These are phyloP conservation scores for Fraxinus ornus DNA, from an alignment of 305 asterid genomes.

Conservation along the genomic window DNA sequence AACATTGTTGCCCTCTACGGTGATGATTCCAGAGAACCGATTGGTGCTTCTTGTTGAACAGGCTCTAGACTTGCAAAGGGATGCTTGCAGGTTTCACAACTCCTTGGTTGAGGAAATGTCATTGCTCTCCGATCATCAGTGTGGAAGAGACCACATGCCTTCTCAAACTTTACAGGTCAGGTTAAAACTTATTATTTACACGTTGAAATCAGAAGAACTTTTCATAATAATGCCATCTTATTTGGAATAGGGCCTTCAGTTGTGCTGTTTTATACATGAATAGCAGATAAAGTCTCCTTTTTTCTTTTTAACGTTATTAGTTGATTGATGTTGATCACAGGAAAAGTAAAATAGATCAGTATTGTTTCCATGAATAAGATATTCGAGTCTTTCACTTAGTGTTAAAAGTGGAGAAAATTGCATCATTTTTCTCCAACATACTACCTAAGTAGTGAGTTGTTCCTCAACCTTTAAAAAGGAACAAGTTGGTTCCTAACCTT, in stretches of 20 bases:
- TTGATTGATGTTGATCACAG: not conserved
- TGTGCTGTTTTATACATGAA: not conserved
- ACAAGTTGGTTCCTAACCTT: not conserved
- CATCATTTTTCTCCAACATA: not conserved
- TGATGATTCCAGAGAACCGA: conserved; percentile 35
- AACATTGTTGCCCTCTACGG: conserved; percentile 28
- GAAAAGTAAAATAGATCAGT: not conserved
- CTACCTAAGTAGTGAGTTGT: not conserved
- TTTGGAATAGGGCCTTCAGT: not conserved
- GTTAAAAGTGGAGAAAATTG: not conserved
- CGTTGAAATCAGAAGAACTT: not conserved
- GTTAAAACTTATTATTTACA: not conserved
- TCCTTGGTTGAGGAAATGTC: conserved; percentile 33
- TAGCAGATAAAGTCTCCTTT: not conserved
- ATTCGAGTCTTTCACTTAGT: not conserved
- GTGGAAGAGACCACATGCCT: conserved; percentile 39
- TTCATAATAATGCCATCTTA: not conserved
- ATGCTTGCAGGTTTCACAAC: conserved; percentile 36
- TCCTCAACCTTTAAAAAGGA: not conserved
- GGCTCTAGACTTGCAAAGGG: conserved; percentile 38
- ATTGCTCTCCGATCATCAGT: conserved; percentile 38
- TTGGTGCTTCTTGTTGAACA: conserved; percentile 40
- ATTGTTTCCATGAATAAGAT: not conserved
- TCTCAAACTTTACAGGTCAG: conserved; percentile 38
- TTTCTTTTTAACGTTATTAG: conserved; percentile 1